Base-by-base conservation (phyloP, 2,329 filamentous ascomycete species). In the Verticillium klebahnii region DNA sequence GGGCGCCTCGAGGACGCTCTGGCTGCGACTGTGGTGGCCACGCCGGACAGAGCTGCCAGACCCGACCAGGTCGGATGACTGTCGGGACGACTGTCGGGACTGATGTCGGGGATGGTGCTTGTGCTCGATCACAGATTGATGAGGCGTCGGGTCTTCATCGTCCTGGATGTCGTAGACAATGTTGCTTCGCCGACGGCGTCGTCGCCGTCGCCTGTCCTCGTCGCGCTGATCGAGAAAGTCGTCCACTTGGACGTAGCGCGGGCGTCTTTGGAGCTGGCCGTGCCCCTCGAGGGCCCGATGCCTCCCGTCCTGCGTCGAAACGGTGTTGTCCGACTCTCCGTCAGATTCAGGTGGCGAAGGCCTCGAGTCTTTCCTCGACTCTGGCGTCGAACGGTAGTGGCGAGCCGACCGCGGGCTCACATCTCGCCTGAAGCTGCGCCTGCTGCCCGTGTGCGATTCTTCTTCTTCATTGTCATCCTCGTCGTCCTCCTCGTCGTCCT, bases 341-440 rank as follows among this genome's bases (percentile, higher is more conserved):
- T 77, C 78, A 6, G 76, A 76, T 31, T 75, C 77, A 58, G 69
- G 73, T 8, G 73, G 68, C 3, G 75, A 77, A 57, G 69, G 74
- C 55, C 69, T 71, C 59, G 69, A 76, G 31, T 72, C 76, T 45
- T 70, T 68, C 60, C 69, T 70, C 50, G 77, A 76, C 25, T 70
- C 68, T 7, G 73, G 74, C 29, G 74, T 76, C 4, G 77, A 78
- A 40, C 73, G 74, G 63, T 75, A 72, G 59, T 68, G 68, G 61
- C 70, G 73, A 32, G 72, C 71, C 32, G 76, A 77, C 32, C 69
- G 72, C 50, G 75, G 74, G 62, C 73, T 74, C 57, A 64, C 57
- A 64, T 69, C 70, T 60, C 70, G 64, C 39, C 69, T 68, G 7
- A 70, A 71, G 31, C 67, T 67, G 56, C 67, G 69, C 56, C 70